These are phyloP conservation scores for Aspergillus indologenus DNA, from an alignment of 495 filamentous ascomycete genomes.

Conservation along the genomic window DNA sequence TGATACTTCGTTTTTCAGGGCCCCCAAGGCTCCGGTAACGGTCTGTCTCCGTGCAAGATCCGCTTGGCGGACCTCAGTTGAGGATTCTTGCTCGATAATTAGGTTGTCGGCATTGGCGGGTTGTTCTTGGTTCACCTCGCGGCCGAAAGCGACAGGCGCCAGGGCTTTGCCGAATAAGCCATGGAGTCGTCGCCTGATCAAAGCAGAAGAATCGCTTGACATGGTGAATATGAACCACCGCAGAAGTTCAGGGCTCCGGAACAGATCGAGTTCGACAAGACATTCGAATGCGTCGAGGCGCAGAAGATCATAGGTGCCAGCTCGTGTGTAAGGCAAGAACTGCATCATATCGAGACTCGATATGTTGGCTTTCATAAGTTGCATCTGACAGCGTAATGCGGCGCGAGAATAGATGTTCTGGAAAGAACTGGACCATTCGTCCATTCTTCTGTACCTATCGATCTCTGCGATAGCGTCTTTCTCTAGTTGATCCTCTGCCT, in stretches of 20 bases:
- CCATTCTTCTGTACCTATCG: conserved; percentile 84
- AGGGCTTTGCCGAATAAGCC: conserved; percentile 66
- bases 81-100: conserved; percentile 74
- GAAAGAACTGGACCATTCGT: conserved; percentile 88
- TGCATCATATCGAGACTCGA: conserved; percentile 59
- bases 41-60: conserved; percentile 69
- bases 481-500: conserved; percentile 61
- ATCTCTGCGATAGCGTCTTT: conserved; percentile 76
- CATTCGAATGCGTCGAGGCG: conserved; percentile 80
- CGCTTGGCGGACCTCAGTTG: conserved; percentile 64
- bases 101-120: conserved; percentile 54
- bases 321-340: conserved; percentile 76
- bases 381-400: conserved; percentile 72
- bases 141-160: conserved; percentile 77
- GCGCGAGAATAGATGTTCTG: conserved; percentile 87
- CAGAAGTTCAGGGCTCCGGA: conserved; percentile 59
- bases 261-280: conserved; percentile 72
- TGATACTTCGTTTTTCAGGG: conserved; percentile 68
- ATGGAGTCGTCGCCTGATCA: conserved; percentile 68
- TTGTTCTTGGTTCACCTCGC: conserved; percentile 32
- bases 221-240: conserved; percentile 68
- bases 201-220: conserved; percentile 76
- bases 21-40: conserved; percentile 71
- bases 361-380: conserved; percentile 68
- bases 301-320: conserved; percentile 74